Evolutionary conservation across 306 rosid genomes (phyloP).

Genomic region (Prunus dulcis): DNA sequence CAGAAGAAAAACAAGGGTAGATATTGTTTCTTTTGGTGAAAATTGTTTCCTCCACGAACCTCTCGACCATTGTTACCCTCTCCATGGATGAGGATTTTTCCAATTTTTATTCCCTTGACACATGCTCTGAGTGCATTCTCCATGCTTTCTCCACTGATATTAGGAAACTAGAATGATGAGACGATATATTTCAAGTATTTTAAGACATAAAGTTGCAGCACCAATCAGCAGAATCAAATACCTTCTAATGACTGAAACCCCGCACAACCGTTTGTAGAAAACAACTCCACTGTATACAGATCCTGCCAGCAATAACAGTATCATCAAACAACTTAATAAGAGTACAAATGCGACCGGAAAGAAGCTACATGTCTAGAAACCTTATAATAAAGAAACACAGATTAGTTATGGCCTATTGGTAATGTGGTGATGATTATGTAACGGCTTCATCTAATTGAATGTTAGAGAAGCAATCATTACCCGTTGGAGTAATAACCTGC

Average conservation of each 20-base stretch:
- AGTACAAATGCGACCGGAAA: not conserved
- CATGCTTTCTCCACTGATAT: constrained; percentile 25
- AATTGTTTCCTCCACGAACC: constrained; percentile 4
- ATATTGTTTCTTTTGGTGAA: not conserved
- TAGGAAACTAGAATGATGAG: not conserved
- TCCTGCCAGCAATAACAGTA: constrained; percentile 5
- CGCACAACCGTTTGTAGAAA: constrained; percentile 20
- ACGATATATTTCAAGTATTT: not conserved
- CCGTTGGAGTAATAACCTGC: constrained; percentile 23
- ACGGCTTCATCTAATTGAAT: not conserved
- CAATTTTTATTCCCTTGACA: constrained; percentile 23
- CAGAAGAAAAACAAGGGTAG: no score
- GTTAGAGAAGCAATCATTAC: not conserved
- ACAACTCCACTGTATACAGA: constrained; percentile 24
- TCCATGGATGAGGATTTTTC: constrained; percentile 26
- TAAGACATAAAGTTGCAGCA: no score
- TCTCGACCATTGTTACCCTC: constrained; percentile 20
- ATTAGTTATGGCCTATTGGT: no score
- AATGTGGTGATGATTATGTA: not conserved
- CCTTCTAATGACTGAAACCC: constrained; percentile 29
- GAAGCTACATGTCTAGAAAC: no score
- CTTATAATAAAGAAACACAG: no score
- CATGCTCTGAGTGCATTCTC: constrained; percentile 29
- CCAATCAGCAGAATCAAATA: not conserved
- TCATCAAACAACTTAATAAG: not conserved